These are phyloP conservation scores for Tetrahymena elliotti DNA, from an alignment of 73 alveolate genomes.

Conservation along the genomic window DNA sequence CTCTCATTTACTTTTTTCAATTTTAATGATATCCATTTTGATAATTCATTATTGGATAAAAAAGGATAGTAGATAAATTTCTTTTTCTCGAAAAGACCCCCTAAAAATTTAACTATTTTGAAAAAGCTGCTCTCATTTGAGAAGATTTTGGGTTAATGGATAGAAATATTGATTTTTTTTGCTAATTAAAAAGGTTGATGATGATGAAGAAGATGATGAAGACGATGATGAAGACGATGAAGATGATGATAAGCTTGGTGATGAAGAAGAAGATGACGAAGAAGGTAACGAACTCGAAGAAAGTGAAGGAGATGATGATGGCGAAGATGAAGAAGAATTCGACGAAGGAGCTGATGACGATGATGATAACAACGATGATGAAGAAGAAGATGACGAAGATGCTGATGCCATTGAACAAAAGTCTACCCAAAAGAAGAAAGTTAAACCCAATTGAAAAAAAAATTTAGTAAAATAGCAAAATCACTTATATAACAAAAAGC, in stretches of 20 bases:
- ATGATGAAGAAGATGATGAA: conserved; percentile 17
- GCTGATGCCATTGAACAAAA: not conserved
- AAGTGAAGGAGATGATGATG: conserved; percentile 4
- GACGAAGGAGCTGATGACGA: conserved; percentile 8
- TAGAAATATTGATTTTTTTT: not conserved
- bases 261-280: conserved; percentile 10
- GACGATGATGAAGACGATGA: conserved; percentile 20
- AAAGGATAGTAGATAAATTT: not conserved
- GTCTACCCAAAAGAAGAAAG: not conserved
- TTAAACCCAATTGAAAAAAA: not conserved
- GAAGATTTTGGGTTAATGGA: not conserved
- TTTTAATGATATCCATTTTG: not conserved
- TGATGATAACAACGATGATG: conserved; percentile 2
- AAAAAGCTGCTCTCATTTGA: not conserved
- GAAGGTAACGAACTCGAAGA: not conserved
- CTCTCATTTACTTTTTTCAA: not conserved
- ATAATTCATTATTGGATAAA: not conserved
- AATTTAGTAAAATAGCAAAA: not conserved
- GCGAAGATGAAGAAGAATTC: not conserved
- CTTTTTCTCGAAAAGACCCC: not conserved
- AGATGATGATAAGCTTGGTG: not conserved
- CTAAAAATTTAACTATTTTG: not conserved
- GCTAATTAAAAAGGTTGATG: not conserved
- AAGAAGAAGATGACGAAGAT: conserved; percentile 11
- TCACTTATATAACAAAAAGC: not conserved